phyloP scores from a whole-genome alignment of 768 basidiomycete genomes.

The Boletus reticulatus region DNA sequence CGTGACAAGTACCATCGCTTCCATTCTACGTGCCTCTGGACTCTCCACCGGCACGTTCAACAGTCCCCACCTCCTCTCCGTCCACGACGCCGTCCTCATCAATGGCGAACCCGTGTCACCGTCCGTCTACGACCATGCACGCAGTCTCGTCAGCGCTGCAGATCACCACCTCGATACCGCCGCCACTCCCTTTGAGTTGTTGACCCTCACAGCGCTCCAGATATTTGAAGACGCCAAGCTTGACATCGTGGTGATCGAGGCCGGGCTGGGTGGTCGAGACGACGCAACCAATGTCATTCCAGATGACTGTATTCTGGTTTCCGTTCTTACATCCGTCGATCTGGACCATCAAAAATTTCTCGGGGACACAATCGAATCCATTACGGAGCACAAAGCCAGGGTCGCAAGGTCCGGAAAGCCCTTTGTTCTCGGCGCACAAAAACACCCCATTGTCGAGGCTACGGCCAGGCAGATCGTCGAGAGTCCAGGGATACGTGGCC shows the following conservation, averaged over 20 bases:
- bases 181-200: constrained; percentile 78
- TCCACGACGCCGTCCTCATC: constrained; percentile 75
- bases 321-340: constrained; percentile 85
- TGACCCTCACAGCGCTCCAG: constrained; percentile 77
- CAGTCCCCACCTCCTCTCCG: constrained; percentile 82
- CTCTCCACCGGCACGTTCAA: constrained; percentile 82
- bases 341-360: constrained; percentile 93
- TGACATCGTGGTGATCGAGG: constrained; percentile 86
- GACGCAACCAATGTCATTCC: constrained; percentile 94
- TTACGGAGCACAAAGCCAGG: constrained; percentile 79
- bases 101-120: constrained; percentile 51
- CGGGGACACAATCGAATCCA: constrained; percentile 69
- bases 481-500: constrained; percentile 36
- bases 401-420: constrained; percentile 66
- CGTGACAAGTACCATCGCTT: constrained; percentile 78
- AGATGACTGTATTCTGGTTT: constrained; percentile 63
- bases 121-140: constrained; percentile 45
- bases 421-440: constrained; percentile 68
- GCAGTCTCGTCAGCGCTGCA: constrained; percentile 46
- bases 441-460: constrained; percentile 44
- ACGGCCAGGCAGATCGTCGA: constrained; percentile 45
- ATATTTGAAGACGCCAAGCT: constrained; percentile 69
- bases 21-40: constrained; percentile 58
- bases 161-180: constrained; percentile 42
- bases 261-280: constrained; percentile 89